Evolutionary conservation across 139 green algal species (phyloP).

Genomic region (Edaphochlamys debaryana): DNA sequence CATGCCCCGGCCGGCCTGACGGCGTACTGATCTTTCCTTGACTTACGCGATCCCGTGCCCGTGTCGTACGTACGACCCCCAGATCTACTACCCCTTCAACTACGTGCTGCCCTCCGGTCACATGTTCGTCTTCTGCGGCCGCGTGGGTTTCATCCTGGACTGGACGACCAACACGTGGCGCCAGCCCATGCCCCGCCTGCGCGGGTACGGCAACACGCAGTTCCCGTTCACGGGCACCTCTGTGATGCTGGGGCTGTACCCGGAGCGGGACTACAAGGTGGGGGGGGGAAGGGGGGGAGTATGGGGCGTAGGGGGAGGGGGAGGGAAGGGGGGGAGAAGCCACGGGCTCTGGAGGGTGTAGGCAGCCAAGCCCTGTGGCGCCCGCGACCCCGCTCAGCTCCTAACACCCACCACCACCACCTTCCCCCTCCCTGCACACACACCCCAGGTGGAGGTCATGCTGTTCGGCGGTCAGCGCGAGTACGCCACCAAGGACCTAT

Average conservation of each 20-base stretch:
- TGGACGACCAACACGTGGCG: background rate
- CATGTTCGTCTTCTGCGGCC: conserved; percentile 43
- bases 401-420: no score
- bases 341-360: no score
- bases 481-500: conserved; percentile 10
- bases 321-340: background rate
- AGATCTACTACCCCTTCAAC: conserved; percentile 53
- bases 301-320: no score
- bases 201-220: conserved; percentile 2
- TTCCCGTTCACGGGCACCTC: conserved; percentile 7
- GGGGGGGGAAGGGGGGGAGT: background rate
- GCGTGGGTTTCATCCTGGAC: conserved; percentile 38
- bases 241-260: conserved; percentile 23
- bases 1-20: no score
- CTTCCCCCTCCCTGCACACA: no score
- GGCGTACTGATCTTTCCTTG: no score
- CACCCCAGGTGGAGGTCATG: conserved; percentile 48
- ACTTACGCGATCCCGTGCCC: no score
- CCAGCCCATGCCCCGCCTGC: background rate
- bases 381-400: no score
- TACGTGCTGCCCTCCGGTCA: conserved; percentile 44
- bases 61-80: no score
- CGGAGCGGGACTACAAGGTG: background rate
- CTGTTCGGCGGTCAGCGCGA: conserved; percentile 44
- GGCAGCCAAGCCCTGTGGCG: no score